Base-by-base conservation (phyloP, 306 rosid species). In the Prinsepia uniflora region DNA sequence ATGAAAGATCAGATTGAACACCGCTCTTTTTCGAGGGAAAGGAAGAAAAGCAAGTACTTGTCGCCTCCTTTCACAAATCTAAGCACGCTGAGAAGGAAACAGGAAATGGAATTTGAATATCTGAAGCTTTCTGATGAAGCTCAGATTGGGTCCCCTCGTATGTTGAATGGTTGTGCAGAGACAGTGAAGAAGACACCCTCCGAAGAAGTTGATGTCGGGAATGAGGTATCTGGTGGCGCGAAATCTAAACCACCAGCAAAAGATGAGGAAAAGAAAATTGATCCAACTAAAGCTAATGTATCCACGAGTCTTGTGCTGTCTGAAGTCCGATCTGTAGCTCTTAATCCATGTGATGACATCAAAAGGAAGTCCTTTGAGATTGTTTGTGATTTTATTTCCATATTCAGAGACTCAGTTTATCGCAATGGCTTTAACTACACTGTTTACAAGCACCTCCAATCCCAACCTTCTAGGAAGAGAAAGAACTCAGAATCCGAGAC, bases 1-100 rank as follows among this genome's bases (percentile, higher is more conserved):
- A 70, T 14, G 20, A 69, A 63, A 58, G 79, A 50, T 34, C 80
- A 66, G 72, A 76, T 18, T 50, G 87, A 75, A 45, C 81, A 72
- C 71, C 78, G 78, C 36, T 8, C 39, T 52, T 67, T 74, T 66
- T 61, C 81, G 1, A 84, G 97, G 77, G 92, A 89, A 74, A 92
- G 94, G 71, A 92, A 83, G 88, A 89, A 68, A 76, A 92, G 97
- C 80, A 89, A 84, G 85, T 92, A 92, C 82, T 79, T 92, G 81
- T 92, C 90, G 43, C 94, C 96, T 68, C 97, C 97, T 42, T 92
- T 89, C 86, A 89, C 86, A 41, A 61, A 15, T 61, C 45, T 61
- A 36, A 61, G 14, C 22, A 15, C 46, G 60, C 81, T 63, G 43
- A 79, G 79, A 58, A 71, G 30, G 80, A 86, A 22, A 5, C 64